A percentile compares a stretch with the other conserved stretches of the same genome.
These are phyloP conservation scores for Goniomonas avonlea DNA, from an alignment of 78 protist genomes.

Conservation along the genomic window DNA sequence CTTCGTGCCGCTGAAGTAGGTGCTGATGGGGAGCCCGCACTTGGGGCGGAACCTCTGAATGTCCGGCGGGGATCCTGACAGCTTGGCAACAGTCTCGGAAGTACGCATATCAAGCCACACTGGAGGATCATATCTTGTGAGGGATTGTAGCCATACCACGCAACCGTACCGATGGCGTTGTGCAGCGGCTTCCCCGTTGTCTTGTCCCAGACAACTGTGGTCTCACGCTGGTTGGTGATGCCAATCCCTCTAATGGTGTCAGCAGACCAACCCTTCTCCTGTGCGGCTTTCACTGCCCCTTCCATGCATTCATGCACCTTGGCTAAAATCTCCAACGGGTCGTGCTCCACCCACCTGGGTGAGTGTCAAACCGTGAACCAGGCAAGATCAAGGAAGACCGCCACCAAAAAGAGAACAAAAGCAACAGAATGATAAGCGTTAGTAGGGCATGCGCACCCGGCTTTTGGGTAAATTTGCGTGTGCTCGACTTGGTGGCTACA, in stretches of 20 bases:
- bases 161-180: slow-evolving; percentile 78
- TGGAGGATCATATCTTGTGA: too few relatives aligned
- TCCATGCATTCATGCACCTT: not conserved
- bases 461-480: not conserved
- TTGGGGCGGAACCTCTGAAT: not conserved
- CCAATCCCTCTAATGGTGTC: slow-evolving; percentile 26
- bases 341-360: slow-evolving; percentile 37
- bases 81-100: slow-evolving; percentile 1
- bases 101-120: slow-evolving; percentile 71
- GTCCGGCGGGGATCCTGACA: too few relatives aligned
- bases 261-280: not conserved
- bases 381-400: not conserved
- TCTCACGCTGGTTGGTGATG: slow-evolving; percentile 69
- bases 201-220: slow-evolving; percentile 81
- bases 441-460: too few relatives aligned
- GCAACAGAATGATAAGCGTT: not conserved
- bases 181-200: slow-evolving; percentile 77
- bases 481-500: slow-evolving; percentile 6
- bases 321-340: slow-evolving; percentile 34
- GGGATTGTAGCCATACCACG: too few relatives aligned
- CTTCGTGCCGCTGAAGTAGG: slow-evolving; percentile 66
- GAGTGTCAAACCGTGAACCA: not conserved
- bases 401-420: not conserved
- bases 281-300: too few relatives aligned
- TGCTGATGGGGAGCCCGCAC: slow-evolving; percentile 87